Conservation (phyloP, 2,329 filamentous ascomycete species). For the Ophiostoma tasmaniense region DNA sequence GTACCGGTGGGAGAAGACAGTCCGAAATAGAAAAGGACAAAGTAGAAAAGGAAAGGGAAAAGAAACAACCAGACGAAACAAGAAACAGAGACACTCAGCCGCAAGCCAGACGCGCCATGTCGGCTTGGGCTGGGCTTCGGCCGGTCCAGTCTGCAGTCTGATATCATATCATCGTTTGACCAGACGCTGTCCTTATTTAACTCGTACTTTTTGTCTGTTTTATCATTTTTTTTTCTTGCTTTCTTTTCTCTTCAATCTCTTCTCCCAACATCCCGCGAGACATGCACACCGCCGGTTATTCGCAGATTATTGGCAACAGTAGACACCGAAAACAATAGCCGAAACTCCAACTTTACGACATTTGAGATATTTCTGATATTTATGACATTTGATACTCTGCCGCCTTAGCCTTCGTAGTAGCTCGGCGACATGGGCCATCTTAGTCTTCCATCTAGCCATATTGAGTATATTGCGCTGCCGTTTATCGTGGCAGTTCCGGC, state of each 20-base stretch:
- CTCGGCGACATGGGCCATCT: not conserved
- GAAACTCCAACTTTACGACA: not conserved
- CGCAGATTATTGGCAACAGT: not conserved
- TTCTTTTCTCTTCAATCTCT: not conserved
- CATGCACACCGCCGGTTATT: conserved; percentile 1
- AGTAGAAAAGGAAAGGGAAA: not conserved
- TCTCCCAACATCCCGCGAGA: not conserved
- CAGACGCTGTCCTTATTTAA: not conserved
- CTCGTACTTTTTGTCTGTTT: too few species aligned
- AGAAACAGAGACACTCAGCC: not conserved
- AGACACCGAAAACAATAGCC: not conserved
- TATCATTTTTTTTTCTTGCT: not conserved
- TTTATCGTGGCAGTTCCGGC: not conserved
- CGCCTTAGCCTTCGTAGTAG: not conserved
- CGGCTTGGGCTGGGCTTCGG: not conserved
- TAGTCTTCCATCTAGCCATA: not conserved
- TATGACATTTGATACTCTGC: not conserved
- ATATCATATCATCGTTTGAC: not conserved
- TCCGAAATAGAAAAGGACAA: not conserved
- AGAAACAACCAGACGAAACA: not conserved
- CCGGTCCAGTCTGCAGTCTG: not conserved
- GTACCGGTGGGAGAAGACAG: not conserved
- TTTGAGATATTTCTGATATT: too few species aligned
- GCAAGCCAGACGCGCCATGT: not conserved
- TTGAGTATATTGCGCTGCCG: not conserved